phyloP scores from a whole-genome alignment of 1,139 yeast genomes.

The Insectozyma bohioensis region DNA sequence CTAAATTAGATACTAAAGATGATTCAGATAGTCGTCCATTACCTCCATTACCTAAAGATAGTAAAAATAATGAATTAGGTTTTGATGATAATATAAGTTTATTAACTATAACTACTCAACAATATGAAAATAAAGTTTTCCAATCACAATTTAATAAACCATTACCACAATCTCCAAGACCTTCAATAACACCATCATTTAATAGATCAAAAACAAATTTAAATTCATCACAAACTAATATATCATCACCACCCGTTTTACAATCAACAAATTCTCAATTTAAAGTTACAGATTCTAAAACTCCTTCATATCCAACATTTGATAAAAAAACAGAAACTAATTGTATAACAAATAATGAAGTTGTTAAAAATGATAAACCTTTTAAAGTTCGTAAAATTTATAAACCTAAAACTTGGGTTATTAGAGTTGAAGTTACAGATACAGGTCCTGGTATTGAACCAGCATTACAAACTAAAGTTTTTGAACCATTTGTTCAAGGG shows the following conservation, averaged over 20 bases:
- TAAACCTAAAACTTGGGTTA: conserved; percentile 52
- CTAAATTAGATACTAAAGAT: conserved; percentile 5
- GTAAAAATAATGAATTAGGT: background rate
- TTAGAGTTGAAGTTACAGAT: conserved; percentile 78
- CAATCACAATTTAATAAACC: conserved; percentile 48
- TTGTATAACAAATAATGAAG: conserved; percentile 16
- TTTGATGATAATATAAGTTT: conserved; percentile 37
- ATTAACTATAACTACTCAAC: conserved; percentile 48
- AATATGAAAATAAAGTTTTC: conserved; percentile 55
- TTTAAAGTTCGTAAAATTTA: conserved; percentile 38
- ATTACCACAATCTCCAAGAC: conserved; percentile 25
- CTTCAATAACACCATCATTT: conserved; percentile 5
- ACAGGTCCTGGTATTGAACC: conserved; percentile 93
- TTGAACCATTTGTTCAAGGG: conserved; percentile 96
- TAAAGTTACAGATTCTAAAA: conserved; percentile 5
- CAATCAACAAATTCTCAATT: background rate
- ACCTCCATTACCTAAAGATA: conserved; percentile 1
- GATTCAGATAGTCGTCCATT: background rate
- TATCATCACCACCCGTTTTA: background rate
- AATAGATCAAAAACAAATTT: background rate
- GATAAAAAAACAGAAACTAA: conserved; percentile 11
- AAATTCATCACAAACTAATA: background rate
- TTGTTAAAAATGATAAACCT: conserved; percentile 34
- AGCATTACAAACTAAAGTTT: conserved; percentile 74
- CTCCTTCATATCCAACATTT: conserved; percentile 8